phyloP scores from a whole-genome alignment of 805 yeast species.

The Candida nonsorbophila region DNA sequence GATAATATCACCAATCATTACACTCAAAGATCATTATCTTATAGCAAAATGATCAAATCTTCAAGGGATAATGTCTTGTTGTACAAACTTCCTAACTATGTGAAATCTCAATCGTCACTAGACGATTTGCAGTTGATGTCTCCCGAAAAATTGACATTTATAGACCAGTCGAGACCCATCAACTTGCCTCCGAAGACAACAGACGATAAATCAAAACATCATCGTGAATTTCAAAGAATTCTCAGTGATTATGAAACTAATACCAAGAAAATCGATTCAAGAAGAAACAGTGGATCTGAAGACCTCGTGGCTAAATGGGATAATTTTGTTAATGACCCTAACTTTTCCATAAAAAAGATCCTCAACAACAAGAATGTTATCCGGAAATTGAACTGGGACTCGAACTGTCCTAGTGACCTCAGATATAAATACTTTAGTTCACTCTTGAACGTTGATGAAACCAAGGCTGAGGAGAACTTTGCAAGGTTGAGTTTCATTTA shows the following conservation, averaged over 20 bases:
- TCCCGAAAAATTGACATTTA: constrained; percentile 48
- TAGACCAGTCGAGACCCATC: constrained; percentile 63
- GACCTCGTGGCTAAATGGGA: constrained; percentile 7
- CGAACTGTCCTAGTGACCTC: constrained; percentile 20
- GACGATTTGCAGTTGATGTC: constrained; percentile 62
- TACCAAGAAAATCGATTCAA: constrained; percentile 1
- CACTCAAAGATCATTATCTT: constrained; percentile 27
- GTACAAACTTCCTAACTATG: constrained; percentile 32
- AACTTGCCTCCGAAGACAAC: constrained; percentile 65
- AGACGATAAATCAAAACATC: constrained; percentile 50
- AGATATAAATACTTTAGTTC: constrained; percentile 23
- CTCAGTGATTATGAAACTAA: constrained; percentile 32
- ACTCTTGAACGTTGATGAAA: constrained; percentile 11
- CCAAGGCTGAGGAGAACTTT: constrained; percentile 14
- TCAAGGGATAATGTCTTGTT: constrained; percentile 27
- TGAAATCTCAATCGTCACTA: constrained; percentile 37
- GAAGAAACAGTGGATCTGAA: constrained; percentile 3
- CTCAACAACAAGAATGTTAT: constrained; percentile 21
- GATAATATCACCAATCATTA: constrained; percentile 32
- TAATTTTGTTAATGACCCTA: constrained; percentile 13
- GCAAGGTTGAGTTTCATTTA: constrained; percentile 15
- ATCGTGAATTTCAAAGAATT: constrained; percentile 45
- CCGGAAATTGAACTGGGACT: constrained; percentile 34
- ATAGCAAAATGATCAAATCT: constrained; percentile 24
- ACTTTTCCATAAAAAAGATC: constrained; percentile 19